Evolutionary conservation across 345 rosid species (phyloP), one percentile per base, ranked within the genome.

Genomic region (Kernera saxatilis): DNA sequence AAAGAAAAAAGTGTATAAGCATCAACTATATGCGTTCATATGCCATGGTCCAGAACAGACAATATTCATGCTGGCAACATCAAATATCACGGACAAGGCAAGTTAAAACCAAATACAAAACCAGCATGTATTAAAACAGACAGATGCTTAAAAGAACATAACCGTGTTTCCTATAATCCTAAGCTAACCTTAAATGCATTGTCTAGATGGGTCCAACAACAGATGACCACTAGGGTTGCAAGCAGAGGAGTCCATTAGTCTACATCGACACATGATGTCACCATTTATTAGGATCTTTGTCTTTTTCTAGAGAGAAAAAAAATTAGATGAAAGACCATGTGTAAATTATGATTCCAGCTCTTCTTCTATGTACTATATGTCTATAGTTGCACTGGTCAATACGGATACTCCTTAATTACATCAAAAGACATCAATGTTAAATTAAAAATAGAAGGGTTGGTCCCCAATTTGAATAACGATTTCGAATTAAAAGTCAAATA

Each of bases 351-450:
- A 51, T 50, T 32, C 46, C 50, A 75, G 64, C 69, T 68, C 64
- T 44, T 36, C 39, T 46, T 60, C 56, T 18, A 23, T 68, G 74
- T 62, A 60, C 74, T 62, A 23, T 59, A 32, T 53, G 59, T 70
- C 67, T 52, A 75, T 46, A 40, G 70, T 43, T 60, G 19, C 64
- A 25, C 41, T 36, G 71, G 71, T 70, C 79, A 69, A 62, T 69
- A 61, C 45, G 71, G 60, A 55, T 21, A 12, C 69, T 37, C 39
- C 40, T 63, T 64, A 32, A 55, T 70, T 53, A 70, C 62, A 26
- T 37, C 39, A 17, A 62, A 54, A 62, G 67, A 27, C 75, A 70
- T 70, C 67, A 40, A 39, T 48, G 67, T 39, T 69, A 19, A 29
- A 61, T 49, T 58, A 3, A 43, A 43, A n/a, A 41, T 54, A 32